phyloP scores from a whole-genome alignment of 2,329 filamentous ascomycete genomes.

The Fusarium tricinctum region DNA sequence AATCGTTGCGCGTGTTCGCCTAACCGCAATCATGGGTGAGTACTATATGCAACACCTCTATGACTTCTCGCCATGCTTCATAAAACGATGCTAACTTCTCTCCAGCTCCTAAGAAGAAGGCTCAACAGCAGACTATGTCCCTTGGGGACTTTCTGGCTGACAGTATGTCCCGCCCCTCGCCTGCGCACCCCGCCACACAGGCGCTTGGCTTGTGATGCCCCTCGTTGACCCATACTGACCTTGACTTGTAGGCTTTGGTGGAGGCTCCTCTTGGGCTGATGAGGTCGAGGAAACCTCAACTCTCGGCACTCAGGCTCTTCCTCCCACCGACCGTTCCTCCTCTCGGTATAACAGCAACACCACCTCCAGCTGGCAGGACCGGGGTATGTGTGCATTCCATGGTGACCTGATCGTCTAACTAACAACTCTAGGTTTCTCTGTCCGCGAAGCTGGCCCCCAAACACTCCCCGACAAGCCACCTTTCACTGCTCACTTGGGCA shows the following conservation, averaged over 20 bases:
- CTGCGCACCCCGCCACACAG: slow-evolving; percentile 42
- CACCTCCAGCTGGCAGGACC: slow-evolving; percentile 59
- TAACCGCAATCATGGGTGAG: slow-evolving; percentile 74
- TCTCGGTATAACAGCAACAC: slow-evolving; percentile 53
- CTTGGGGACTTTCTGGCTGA: slow-evolving; percentile 96
- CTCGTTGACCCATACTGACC: slow-evolving; percentile 48
- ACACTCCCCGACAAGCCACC: slow-evolving; percentile 89
- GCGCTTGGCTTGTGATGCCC: slow-evolving; percentile 39
- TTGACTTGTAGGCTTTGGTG: slow-evolving; percentile 63
- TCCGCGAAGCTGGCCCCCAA: slow-evolving; percentile 80
- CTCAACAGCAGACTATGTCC: slow-evolving; percentile 97
- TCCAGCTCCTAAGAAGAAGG: slow-evolving; percentile 90
- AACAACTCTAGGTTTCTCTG: slow-evolving; percentile 64
- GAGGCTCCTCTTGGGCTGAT: slow-evolving; percentile 95
- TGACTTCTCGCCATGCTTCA: slow-evolving; percentile 1
- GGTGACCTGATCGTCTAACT: slow-evolving; percentile 30
- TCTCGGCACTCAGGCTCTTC: slow-evolving; percentile 70
- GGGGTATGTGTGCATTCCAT: slow-evolving; percentile 55
- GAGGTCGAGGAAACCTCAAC: slow-evolving; percentile 87
- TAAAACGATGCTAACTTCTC: slow-evolving; percentile 30
- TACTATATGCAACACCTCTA: slow-evolving; percentile 35
- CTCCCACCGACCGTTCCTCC: slow-evolving; percentile 61
- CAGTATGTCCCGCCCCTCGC: slow-evolving; percentile 71
- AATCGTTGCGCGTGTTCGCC: slow-evolving; percentile 63
- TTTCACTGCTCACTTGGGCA: slow-evolving; percentile 95